Base-by-base conservation (phyloP, 1,139 yeast genomes). In the Pichia sp. region DNA sequence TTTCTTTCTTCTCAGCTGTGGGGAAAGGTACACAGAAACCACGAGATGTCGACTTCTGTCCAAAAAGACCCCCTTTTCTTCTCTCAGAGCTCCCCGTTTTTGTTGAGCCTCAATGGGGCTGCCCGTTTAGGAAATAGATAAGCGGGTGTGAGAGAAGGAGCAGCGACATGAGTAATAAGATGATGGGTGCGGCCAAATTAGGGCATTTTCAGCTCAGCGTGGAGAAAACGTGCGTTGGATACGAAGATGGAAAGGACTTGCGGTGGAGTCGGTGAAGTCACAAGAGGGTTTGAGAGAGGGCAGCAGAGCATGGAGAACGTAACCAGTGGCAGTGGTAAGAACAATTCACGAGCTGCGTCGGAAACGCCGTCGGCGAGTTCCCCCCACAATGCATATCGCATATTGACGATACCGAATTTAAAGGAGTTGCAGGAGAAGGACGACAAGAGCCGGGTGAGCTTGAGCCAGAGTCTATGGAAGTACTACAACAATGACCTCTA, bases 401-500 rank as follows among this genome's bases (percentile, higher is more conserved):
- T 59, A 8, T 41, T 62, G 16, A 62, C 50, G 49, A 36, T 54
- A 8, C 31, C 57, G 0, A 54, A 56, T n/a, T 49, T 64, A 40
- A 51, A 49, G 32, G 49, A 56, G 16, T 46, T 64, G 11, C 68
- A 65, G 47, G 13, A 49, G 10, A n/a, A 54, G 23, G 62, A 62
- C 52, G 54, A 58, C 31, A 6, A 26, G 2, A 10, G n/a, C 6
- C 30, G 53, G 34, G 19, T 57, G 8, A 47, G 61, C 0, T 29
- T 45, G 3, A 8, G 48, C 4, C 32, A 54, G 11, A 46, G 50
- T 8, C 10, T 64, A 6, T 31, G 49, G 40, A 62, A 59, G 23
- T 46, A 56, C n/a, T 57, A 52, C 38, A 41, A 49, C 13, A 50
- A 60, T 52, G 65, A 62, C 31, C 44, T 62, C 5, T 57, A 58